Conservation (phyloP, 164 flowering plant genomes). For the Aristolochia fimbriata region DNA sequence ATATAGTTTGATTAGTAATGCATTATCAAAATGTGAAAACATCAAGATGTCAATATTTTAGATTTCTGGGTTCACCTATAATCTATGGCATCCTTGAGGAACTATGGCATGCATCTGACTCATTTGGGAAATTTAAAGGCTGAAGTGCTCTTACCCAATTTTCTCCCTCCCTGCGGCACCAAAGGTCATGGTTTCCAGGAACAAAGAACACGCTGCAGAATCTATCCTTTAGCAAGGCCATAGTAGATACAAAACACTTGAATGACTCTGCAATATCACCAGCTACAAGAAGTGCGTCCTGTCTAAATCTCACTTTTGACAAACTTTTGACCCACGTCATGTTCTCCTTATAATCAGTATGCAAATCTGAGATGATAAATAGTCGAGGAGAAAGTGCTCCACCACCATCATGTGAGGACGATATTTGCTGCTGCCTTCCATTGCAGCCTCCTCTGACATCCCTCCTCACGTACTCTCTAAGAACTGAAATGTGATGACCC, state of each 20-base stretch:
- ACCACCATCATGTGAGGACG: constrained; percentile 7
- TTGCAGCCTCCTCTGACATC: background rate
- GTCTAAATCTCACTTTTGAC: constrained; percentile 22
- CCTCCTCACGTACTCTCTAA: too few species aligned
- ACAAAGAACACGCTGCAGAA: constrained; percentile 59
- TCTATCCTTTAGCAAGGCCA: constrained; percentile 56
- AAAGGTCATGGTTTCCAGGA: constrained; percentile 75
- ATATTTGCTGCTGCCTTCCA: constrained; percentile 20
- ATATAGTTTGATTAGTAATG: too few species aligned
- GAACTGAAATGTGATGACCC: too few species aligned
- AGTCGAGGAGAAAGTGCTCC: constrained; percentile 29
- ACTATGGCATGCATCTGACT: background rate
- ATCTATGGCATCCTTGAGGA: too few species aligned
- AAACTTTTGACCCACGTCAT: constrained; percentile 55
- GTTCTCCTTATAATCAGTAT: constrained; percentile 70
- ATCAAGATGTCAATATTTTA: too few species aligned
- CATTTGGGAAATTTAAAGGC: background rate
- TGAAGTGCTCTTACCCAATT: constrained; percentile 22
- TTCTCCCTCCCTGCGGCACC: constrained; percentile 53
- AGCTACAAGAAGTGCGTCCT: constrained; percentile 69
- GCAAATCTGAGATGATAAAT: constrained; percentile 69
- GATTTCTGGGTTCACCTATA: too few species aligned
- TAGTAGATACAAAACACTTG: constrained; percentile 41
- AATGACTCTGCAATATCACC: constrained; percentile 79
- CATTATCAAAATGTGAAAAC: too few species aligned